phyloP scores from a whole-genome alignment of 495 filamentous ascomycete genomes.

The Bryoglossum gracile region DNA sequence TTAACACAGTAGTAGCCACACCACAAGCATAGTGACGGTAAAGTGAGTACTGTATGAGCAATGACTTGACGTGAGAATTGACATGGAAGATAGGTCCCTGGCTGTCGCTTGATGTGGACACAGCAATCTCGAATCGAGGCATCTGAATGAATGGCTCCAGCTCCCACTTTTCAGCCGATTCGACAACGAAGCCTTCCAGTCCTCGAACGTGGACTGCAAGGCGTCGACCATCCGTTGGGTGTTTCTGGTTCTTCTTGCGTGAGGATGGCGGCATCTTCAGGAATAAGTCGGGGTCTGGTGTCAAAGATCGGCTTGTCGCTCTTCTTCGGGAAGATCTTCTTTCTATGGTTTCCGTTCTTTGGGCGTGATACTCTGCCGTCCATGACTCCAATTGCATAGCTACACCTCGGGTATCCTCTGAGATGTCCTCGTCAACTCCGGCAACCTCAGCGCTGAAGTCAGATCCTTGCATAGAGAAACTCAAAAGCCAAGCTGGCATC shows the following conservation, averaged over 20 bases:
- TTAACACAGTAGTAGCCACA: constrained; percentile 69
- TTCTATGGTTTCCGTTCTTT: constrained; percentile 55
- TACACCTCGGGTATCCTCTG: constrained; percentile 67
- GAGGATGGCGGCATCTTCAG: constrained; percentile 56
- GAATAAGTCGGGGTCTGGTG: constrained; percentile 49
- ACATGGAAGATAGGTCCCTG: constrained; percentile 84
- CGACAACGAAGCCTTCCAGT: constrained; percentile 82
- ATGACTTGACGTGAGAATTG: constrained; percentile 67
- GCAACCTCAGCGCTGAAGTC: constrained; percentile 89
- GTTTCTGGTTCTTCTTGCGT: constrained; percentile 45
- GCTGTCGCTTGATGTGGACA: constrained; percentile 76
- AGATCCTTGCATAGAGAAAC: constrained; percentile 76
- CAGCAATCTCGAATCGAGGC: constrained; percentile 77
- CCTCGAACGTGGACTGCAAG: constrained; percentile 73
- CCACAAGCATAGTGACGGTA: constrained; percentile 90
- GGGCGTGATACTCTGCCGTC: constrained; percentile 83
- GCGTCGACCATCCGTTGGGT: constrained; percentile 74
- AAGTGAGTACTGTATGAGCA: constrained; percentile 84
- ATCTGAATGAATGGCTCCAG: constrained; percentile 79
- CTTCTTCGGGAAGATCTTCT: constrained; percentile 48
- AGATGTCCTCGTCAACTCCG: constrained; percentile 75
- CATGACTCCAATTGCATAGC: constrained; percentile 83
- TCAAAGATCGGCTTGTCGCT: constrained; percentile 48
- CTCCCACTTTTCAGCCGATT: constrained; percentile 77
- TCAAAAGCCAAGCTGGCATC: constrained; percentile 75